Evolutionary conservation across 352 stramenopile genomes (phyloP).

Genomic region (Globisporangium splendens): DNA sequence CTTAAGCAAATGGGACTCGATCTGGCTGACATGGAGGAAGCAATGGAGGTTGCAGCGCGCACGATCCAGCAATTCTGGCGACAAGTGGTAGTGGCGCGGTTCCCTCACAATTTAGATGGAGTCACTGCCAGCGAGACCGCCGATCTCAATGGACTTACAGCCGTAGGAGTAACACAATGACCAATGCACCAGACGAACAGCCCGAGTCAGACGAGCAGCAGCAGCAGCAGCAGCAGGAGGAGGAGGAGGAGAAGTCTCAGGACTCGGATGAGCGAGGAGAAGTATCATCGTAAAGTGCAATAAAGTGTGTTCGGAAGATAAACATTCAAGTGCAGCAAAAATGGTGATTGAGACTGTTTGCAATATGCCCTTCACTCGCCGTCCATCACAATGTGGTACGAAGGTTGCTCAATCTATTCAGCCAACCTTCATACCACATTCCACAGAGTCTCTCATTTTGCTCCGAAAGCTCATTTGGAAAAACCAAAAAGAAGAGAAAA

Average conservation of each 20-base stretch:
- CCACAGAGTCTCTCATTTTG: background rate
- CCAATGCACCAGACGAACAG: too few species aligned
- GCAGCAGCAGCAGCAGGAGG: too few species aligned
- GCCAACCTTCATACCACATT: constrained; percentile 6
- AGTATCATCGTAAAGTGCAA: background rate
- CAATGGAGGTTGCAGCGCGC: constrained; percentile 11
- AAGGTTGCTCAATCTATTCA: background rate
- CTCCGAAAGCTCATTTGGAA: background rate
- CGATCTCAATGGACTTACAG: background rate
- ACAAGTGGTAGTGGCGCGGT: constrained; percentile 9
- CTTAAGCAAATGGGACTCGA: constrained; percentile 4
- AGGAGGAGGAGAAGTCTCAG: background rate
- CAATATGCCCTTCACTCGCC: too few species aligned
- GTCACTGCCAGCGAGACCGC: background rate
- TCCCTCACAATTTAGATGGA: background rate
- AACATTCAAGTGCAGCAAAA: too few species aligned
- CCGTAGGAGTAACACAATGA: background rate
- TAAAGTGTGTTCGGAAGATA: too few species aligned
- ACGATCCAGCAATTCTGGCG: constrained; percentile 23
- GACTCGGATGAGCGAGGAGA: background rate
- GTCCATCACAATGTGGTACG: too few species aligned
- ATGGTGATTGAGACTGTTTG: background rate
- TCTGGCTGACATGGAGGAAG: constrained; percentile 6
- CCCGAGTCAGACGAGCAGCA: constrained; percentile 3
- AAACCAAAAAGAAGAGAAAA: constrained; percentile 13